Conservation (phyloP, 345 rosid species). For the Lepidium africanum region DNA sequence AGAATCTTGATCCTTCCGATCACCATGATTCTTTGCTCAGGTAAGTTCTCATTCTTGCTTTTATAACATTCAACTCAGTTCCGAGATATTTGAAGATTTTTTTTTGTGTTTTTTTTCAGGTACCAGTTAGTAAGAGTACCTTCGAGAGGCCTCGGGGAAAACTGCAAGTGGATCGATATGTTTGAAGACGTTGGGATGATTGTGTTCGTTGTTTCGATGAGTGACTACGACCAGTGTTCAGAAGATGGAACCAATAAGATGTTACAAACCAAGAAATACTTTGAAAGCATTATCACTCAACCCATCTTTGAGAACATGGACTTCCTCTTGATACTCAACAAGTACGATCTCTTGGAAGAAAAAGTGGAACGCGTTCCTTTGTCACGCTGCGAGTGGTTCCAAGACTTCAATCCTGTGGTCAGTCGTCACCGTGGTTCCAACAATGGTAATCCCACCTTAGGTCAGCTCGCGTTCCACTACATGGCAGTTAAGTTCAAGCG, state of each 20-base stretch:
- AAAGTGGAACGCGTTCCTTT: conserved; percentile 66
- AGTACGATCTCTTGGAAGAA: conserved; percentile 75
- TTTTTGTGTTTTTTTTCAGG: conserved; percentile 29
- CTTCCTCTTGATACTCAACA: conserved; percentile 80
- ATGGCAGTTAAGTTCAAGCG: conserved; percentile 84
- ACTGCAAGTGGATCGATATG: conserved; percentile 97
- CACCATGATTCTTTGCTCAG: conserved; percentile 67
- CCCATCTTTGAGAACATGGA: conserved; percentile 85
- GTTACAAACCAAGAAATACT: conserved; percentile 62
- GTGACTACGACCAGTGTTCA: conserved; percentile 65
- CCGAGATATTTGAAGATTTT: background rate
- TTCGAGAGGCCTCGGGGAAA: conserved; percentile 81
- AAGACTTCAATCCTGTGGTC: conserved; percentile 77
- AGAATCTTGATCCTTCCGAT: conserved; percentile 48
- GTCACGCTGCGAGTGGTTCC: conserved; percentile 75
- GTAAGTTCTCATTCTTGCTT: conserved; percentile 31
- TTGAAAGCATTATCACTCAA: conserved; percentile 79
- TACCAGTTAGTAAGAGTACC: conserved; percentile 89
- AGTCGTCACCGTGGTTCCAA: conserved; percentile 52
- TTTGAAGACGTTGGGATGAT: conserved; percentile 96
- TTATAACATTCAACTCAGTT: background rate
- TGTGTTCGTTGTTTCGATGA: conserved; percentile 72
- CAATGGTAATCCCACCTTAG: conserved; percentile 57
- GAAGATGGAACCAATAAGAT: conserved; percentile 68
- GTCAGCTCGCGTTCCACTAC: conserved; percentile 79